A percentile compares a stretch with the other conserved stretches of the same genome.
Conservation (phyloP, 2,329 filamentous ascomycete genomes). For the Fusarium anthophilum region DNA sequence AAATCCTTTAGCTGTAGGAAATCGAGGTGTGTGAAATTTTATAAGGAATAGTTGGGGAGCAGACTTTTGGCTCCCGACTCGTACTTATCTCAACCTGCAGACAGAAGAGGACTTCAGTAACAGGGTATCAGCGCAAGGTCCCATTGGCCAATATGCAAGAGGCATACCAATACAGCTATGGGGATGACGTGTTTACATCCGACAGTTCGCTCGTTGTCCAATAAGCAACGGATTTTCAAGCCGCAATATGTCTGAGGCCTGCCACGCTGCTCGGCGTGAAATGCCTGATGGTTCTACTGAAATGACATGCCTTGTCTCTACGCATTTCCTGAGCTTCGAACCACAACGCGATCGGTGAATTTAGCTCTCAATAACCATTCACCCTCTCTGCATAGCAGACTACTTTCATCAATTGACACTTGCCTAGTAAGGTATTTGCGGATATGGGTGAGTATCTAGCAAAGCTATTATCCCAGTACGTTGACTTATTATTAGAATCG, state of each 20-base stretch:
- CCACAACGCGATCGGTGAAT: neutral
- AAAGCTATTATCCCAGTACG: neutral
- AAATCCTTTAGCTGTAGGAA: neutral
- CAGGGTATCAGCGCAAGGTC: neutral
- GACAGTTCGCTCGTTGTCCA: neutral
- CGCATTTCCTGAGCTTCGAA: neutral
- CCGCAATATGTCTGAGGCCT: neutral
- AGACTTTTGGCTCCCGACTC: neutral
- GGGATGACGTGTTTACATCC: neutral
- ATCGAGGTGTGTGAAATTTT: neutral
- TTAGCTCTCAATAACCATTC: neutral
- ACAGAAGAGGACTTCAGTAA: neutral
- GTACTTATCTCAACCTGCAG: neutral
- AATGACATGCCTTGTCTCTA: neutral
- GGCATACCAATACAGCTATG: neutral
- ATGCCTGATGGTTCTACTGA: neutral
- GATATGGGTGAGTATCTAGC: neutral
- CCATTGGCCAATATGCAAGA: neutral
- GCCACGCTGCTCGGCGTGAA: neutral
- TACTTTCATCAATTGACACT: neutral
- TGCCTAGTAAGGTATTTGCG: neutral
- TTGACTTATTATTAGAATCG: neutral
- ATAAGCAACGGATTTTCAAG: neutral
- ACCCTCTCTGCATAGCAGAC: neutral
- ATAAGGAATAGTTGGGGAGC: neutral